phyloP scores from a whole-genome alignment of 1,284 basidiomycete genomes.

The Cryptococcus sp. region DNA sequence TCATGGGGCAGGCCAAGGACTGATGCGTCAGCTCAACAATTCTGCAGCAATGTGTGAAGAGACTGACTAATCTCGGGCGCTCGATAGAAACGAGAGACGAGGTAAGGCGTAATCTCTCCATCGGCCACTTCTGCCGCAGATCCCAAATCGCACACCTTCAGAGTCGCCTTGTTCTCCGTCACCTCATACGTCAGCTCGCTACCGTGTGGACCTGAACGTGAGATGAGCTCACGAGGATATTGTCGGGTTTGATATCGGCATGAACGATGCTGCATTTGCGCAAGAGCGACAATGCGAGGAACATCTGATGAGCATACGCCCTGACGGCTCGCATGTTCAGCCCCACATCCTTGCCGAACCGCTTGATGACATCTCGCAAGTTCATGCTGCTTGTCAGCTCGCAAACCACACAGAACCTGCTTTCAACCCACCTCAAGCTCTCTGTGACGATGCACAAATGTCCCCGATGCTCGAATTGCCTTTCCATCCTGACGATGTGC shows the following conservation, averaged over 20 bases:
- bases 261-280: conserved; percentile 91
- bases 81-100: conserved; percentile 96
- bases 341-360: conserved; percentile 98
- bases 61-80: conserved; percentile 95
- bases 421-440: conserved; percentile 64
- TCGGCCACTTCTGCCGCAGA: conserved; percentile 90
- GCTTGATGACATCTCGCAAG: conserved; percentile 92
- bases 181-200: conserved; percentile 54
- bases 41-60: not conserved
- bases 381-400: conserved; percentile 70
- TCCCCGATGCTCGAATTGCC: conserved; percentile 93
- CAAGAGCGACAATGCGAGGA: conserved; percentile 77
- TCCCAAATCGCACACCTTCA: conserved; percentile 95
- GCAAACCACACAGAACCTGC: not conserved
- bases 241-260: conserved; percentile 97
- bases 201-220: not conserved
- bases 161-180: conserved; percentile 85
- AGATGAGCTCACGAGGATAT: conserved; percentile 74
- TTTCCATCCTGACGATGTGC: conserved; percentile 82
- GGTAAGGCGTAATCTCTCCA: conserved; percentile 90
- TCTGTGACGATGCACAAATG: conserved; percentile 98
- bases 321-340: conserved; percentile 94
- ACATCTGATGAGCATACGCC: conserved; percentile 94
- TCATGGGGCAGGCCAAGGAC: conserved; percentile 95
- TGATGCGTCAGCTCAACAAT: conserved; percentile 43